Base-by-base conservation (phyloP, 768 basidiomycete species). In the Russula sp. region DNA sequence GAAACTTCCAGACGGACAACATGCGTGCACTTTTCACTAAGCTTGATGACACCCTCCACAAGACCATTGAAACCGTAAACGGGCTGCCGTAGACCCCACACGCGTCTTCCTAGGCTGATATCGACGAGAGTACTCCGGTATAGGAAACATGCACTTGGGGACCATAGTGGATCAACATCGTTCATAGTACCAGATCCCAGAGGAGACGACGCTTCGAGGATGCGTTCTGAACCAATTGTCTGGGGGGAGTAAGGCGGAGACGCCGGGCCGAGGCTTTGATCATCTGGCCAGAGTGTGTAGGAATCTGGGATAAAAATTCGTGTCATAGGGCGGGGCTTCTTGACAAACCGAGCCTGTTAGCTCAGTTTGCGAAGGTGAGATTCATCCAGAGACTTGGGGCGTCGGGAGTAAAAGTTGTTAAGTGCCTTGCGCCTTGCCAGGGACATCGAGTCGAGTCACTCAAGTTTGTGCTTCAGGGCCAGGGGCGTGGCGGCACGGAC, bases 61-160 rank as follows among this genome's bases (percentile, higher is more conserved):
- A 69, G 68, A 9, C 75, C 77, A 32, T 76, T 73, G 42, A 73
- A 68, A 27, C 81, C 80, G 67, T 80, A 82, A 18, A 73, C 73
- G 10, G 80, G 79, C 27, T 73, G 68, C 50, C 69, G 66, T 4
- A 77, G 69, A 16, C 73, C 74, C 75, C 76, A 78, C 18, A 73
- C 70, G 48, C 75, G 75, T 34, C 72, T 71, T 13, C 79, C 77
- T 31, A 81, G 69, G 67, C 77, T 77, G 34, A 80, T 68, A 34
- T 71, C 71, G 64, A 80, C 72, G 62, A 75, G 72, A 51, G 79
- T 74, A 11, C 76, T 77, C 57, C 73, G 71, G 66, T 75, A 77
- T 16, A 76, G 14, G 55, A 65, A 61, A 34, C 52, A 60, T 9
- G 42, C 10, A 22, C 57, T 9, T 1, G 57, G 16, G 13, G 63